Conservation (phyloP, 1,284 basidiomycete species). For the Microbotryum lychnidis-dioicae region DNA sequence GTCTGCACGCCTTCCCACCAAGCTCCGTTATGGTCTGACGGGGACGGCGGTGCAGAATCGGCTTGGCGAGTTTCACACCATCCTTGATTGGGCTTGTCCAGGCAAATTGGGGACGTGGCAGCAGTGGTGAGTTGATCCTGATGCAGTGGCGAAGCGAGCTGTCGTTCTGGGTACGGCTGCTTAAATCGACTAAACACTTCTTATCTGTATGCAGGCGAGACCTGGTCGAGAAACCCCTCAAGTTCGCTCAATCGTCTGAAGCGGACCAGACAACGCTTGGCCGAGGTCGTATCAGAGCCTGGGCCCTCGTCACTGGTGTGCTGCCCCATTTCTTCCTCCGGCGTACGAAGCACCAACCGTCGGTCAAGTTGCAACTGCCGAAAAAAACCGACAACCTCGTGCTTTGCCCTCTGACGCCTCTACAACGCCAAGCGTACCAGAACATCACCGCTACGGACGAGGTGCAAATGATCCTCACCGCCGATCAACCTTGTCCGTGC, state of each 20-base stretch:
- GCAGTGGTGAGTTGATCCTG: constrained; percentile 57
- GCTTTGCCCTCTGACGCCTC: constrained; percentile 67
- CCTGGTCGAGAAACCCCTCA: constrained; percentile 46
- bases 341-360: constrained; percentile 40
- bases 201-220: constrained; percentile 8
- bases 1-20: constrained; percentile 59
- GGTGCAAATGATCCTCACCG: constrained; percentile 58
- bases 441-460: constrained; percentile 54
- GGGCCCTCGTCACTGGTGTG: constrained; percentile 53
- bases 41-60: constrained; percentile 77
- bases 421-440: constrained; percentile 62
- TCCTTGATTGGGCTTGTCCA: constrained; percentile 71
- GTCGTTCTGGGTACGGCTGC: constrained; percentile 46
- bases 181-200: constrained; percentile 34
- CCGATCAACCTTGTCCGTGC: constrained; percentile 65
- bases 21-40: constrained; percentile 63
- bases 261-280: constrained; percentile 57
- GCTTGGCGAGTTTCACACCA: constrained; percentile 72
- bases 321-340: constrained; percentile 68
- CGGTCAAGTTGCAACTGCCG: constrained; percentile 52
- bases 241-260: constrained; percentile 52
- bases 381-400: constrained; percentile 76
- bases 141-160: constrained; percentile 51
- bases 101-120: constrained; percentile 54
- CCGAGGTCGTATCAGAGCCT: constrained; percentile 44